Evolutionary conservation across 129 eudicot species (phyloP).

Genomic region (Saposhnikovia divaricata): DNA sequence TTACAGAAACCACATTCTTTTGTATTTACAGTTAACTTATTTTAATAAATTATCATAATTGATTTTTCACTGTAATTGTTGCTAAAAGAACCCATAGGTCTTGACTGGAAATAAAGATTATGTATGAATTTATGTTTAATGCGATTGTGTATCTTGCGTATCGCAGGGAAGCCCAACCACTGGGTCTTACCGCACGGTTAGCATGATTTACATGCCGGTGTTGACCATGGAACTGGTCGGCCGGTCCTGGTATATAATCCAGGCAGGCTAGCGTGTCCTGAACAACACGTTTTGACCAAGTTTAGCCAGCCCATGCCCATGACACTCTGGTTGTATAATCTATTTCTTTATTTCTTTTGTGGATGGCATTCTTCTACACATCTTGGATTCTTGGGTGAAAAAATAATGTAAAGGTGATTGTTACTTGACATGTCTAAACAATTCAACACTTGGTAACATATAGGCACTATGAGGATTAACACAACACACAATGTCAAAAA

Average conservation of each 20-base stretch:
- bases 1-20: constrained; percentile 32
- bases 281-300: no score
- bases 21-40: constrained; percentile 23
- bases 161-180: no score
- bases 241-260: no score
- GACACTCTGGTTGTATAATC: neutral
- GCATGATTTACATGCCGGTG: no score
- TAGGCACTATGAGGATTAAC: neutral
- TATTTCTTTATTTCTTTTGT: neutral
- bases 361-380: neutral
- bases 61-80: constrained; percentile 30
- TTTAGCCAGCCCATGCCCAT: no score
- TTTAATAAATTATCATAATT: constrained; percentile 13
- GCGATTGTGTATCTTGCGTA: no score
- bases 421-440: neutral
- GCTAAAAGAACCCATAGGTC: neutral
- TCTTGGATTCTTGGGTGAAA: no score
- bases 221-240: no score
- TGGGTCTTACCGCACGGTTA: no score
- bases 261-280: no score
- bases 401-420: no score
- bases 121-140: neutral
- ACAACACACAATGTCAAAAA: neutral
- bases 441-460: neutral
- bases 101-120: neutral